A percentile compares a stretch with the other conserved stretches of the same genome.
Evolutionary conservation across 768 basidiomycete species (phyloP).

Genomic region (Boletus reticulatus): DNA sequence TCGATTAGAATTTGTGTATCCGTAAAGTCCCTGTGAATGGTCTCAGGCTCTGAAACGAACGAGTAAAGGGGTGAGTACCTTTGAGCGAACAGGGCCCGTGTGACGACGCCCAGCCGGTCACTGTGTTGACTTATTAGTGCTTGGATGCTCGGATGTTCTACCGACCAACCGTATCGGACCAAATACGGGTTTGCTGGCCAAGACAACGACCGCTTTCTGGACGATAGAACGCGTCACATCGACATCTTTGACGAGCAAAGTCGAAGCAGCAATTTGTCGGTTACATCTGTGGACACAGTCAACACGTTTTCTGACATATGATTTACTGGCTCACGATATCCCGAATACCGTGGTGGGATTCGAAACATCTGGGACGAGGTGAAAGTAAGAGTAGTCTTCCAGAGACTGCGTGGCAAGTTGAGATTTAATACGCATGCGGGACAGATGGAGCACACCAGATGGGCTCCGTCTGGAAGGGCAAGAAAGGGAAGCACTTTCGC

Average conservation of each 20-base stretch:
- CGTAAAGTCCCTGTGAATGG: conserved; percentile 67
- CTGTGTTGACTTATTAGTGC: conserved; percentile 36
- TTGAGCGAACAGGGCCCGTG: conserved; percentile 87
- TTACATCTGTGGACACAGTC: conserved; percentile 63
- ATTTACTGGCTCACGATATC: conserved; percentile 63
- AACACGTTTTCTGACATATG: not conserved
- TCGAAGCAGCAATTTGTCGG: conserved; percentile 83
- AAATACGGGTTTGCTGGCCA: conserved; percentile 88
- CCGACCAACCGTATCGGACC: conserved; percentile 79
- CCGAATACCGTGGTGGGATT: conserved; percentile 87
- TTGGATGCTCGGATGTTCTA: not conserved
- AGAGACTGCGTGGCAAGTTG: conserved; percentile 11
- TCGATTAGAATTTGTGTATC: conserved; percentile 88
- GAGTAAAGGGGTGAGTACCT: conserved; percentile 37
- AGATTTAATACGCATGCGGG: conserved; percentile 6
- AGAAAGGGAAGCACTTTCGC: conserved; percentile 88
- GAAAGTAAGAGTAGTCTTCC: conserved; percentile 98
- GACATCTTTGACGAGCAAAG: conserved; percentile 70
- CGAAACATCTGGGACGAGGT: conserved; percentile 71
- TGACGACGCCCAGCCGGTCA: conserved; percentile 93
- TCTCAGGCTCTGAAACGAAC: not conserved
- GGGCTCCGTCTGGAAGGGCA: conserved; percentile 95
- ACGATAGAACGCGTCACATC: conserved; percentile 96
- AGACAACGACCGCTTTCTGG: conserved; percentile 95
- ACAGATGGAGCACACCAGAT: conserved; percentile 53